Evolutionary conservation across 768 basidiomycete genomes (phyloP).

Genomic region (Mycena albidolilacea): DNA sequence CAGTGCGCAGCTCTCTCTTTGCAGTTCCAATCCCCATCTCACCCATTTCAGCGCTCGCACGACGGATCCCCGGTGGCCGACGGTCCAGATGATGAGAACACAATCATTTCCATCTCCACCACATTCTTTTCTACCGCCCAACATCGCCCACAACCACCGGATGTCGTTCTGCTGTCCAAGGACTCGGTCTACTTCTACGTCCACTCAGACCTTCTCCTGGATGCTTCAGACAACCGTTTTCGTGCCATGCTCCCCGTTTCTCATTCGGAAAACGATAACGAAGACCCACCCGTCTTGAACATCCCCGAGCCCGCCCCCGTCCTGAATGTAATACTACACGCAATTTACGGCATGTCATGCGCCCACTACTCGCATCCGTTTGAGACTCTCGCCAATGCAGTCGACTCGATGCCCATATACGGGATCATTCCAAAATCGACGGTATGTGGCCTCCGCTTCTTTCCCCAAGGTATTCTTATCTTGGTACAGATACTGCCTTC

Average conservation of each 20-base stretch:
- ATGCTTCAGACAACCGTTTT: conserved; percentile 76
- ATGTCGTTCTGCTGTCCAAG: conserved; percentile 76
- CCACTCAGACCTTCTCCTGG: conserved; percentile 71
- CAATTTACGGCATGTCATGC: conserved; percentile 80
- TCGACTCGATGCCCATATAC: conserved; percentile 70
- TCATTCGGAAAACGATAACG: conserved; percentile 48
- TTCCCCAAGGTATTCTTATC: neutral
- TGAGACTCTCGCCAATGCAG: conserved; percentile 68
- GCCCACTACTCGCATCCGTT: conserved; percentile 82
- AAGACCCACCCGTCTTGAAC: conserved; percentile 68
- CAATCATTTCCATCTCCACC: conserved; percentile 83
- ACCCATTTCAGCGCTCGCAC: conserved; percentile 56
- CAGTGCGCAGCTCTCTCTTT: conserved; percentile 56
- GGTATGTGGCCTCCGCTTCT: neutral
- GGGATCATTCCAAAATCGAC: conserved; percentile 66
- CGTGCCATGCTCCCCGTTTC: conserved; percentile 67
- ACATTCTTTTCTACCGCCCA: conserved; percentile 84
- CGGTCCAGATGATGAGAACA: conserved; percentile 50
- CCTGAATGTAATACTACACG: conserved; percentile 82
- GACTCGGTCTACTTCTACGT: conserved; percentile 91
- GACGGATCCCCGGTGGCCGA: conserved; percentile 61
- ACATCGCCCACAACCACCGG: conserved; percentile 68
- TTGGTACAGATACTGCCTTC: conserved; percentile 58
- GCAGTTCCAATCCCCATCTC: neutral
- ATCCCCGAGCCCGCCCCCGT: conserved; percentile 73